Base-by-base conservation (phyloP, 306 rosid genomes). In the Erythrophleum fordii region DNA sequence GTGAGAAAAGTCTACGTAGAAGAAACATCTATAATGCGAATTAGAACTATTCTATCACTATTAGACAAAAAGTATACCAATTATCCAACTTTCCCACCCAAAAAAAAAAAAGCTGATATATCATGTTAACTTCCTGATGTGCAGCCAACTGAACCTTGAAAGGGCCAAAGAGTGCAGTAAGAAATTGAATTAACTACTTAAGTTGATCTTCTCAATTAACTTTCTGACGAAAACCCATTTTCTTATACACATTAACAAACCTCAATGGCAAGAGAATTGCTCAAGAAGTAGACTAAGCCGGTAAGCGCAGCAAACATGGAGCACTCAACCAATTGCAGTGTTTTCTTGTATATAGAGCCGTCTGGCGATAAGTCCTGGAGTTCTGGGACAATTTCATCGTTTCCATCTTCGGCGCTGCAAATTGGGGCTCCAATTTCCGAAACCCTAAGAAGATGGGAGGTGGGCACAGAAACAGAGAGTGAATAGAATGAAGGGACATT, bases 271-370 rank as follows among this genome's bases (percentile, higher is more conserved):
- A 95, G 96, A 23, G 99, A 90, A 84, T 88, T 95, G 88, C 99
- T 95, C 88, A 93, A 85, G 88, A 95, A 93, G 72, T 91, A 95
- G 69, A 95, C 99, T 86, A 95, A 85, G 46, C 99, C 99, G 31
- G 95, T 89, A 62, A 95, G 97, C 3, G 99, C 97, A 49, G 99
- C 94, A 66, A 93, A 92, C 99, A 95, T 95, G 85, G 99, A 91
- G 83, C 99, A 95, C 87, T 95, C 99, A 64, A 95, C 99, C 91
- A 95, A 67, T 44, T 93, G 98, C 61, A 95, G 76, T 9, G 98
- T 95, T 76, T 91, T 92, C 90, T 79, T 84, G 73, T 91, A 93
- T 52, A 90, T 90, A 9, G 39, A 75, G 17, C 99, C 96, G 35
- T 87, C 72, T 60, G 88, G 87, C 16, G 99, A 95, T 45, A 95